Base-by-base conservation (phyloP, 2,329 filamentous ascomycete genomes). In the Geosmithia putterillii region DNA sequence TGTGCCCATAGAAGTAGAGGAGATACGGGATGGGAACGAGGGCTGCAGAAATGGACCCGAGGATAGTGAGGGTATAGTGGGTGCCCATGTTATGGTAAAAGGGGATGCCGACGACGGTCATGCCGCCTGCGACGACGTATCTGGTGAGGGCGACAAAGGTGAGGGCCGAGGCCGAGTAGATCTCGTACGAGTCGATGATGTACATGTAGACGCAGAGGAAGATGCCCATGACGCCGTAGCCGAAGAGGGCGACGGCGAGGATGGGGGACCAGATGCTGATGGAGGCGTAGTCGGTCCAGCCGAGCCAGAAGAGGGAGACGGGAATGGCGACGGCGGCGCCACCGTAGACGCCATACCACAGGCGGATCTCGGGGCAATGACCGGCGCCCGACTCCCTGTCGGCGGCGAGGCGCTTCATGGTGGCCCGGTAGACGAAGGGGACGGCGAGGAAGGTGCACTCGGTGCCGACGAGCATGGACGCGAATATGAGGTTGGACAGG, bases 261-360 rank as follows among this genome's bases (percentile, higher is more conserved):
- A 71, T 62, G 5, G 61, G 59, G 0, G 64, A 67, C 59, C 69
- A 71, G 48, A 65, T 63, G 19, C 64, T 65, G 21, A 70, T 61
- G 17, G 43, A 49, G 0, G 58, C 47, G 25, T 64, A 60, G 3
- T 62, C 61, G 2, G 66, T 65, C 70, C 70, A 73, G 5, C 65
- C 70, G 18, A 73, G 59, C 69, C 69, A 72, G 49, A 73, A 73
- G 1, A 73, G 59, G 0, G 61, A 63, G 10, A 71, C 53, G 0
- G 70, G 67, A 4, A 72, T 57, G 3, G 62, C 50, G 0, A 56
- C 52, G 4, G 63, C 62, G 2, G 65, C 58, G 7, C 23, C 23
- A 4, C 63, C 67, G 10, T 67, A 51, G 47, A 70, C 63, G 21
- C 63, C 65, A 22, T 64, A 64, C 55, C 60, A 66, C 0, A 71